A percentile compares a stretch with the other conserved stretches of the same genome.
These are phyloP conservation scores for Aphanocladium album DNA, from an alignment of 2,329 filamentous ascomycete species.

Conservation along the genomic window DNA sequence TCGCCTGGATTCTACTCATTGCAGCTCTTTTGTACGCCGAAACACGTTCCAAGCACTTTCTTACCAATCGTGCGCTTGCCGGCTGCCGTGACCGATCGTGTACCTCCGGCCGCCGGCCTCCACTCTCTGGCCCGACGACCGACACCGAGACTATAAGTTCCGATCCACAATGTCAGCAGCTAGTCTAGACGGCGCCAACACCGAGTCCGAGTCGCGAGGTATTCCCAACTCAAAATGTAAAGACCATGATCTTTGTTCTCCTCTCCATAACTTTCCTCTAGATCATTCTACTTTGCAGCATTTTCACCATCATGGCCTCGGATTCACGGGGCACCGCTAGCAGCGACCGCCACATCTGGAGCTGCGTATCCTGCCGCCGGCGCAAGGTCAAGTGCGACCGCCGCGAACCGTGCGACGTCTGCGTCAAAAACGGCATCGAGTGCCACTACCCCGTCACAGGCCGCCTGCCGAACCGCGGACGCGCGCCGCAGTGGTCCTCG, in stretches of 20 bases:
- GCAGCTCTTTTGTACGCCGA: too few relatives aligned
- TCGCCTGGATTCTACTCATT: background rate
- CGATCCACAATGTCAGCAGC: background rate
- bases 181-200: background rate
- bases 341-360: conserved; percentile 25
- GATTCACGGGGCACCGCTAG: background rate
- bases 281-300: too few relatives aligned
- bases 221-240: too few relatives aligned
- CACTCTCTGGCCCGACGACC: background rate
- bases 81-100: background rate
- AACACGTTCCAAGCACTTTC: too few relatives aligned
- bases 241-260: too few relatives aligned
- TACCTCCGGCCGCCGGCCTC: background rate
- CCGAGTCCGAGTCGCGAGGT: background rate
- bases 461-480: conserved; percentile 23
- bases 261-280: background rate
- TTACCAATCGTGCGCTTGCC: background rate
- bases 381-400: conserved; percentile 28
- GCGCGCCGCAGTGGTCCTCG: conserved; percentile 16
- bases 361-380: conserved; percentile 27
- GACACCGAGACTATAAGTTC: background rate
- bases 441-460: conserved; percentile 29
- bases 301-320: background rate
- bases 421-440: conserved; percentile 21
- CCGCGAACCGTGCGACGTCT: conserved; percentile 25